These are phyloP conservation scores for Elaeis guineensis DNA, from an alignment of 176 grass and related monocot genomes.

Conservation along the genomic window DNA sequence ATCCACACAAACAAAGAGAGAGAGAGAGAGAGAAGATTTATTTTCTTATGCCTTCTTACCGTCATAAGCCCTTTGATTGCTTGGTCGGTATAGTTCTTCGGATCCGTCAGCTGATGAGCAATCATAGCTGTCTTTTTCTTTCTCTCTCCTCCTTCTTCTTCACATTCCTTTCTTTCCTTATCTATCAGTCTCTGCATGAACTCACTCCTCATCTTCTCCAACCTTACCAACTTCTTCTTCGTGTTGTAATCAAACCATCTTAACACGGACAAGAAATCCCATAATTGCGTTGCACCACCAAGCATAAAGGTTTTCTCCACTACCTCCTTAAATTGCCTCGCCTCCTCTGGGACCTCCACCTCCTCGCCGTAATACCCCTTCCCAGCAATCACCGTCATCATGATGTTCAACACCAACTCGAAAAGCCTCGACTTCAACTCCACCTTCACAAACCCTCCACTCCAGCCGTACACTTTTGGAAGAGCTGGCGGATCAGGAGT, in stretches of 20 bases:
- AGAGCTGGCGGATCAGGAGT: neutral
- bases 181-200: conserved; percentile 1
- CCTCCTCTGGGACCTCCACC: neutral
- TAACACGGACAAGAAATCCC: neutral
- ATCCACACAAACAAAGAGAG: too few relatives aligned
- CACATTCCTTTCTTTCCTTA: neutral
- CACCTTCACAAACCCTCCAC: neutral
- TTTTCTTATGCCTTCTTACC: neutral
- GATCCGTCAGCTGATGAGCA: neutral
- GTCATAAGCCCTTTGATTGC: neutral
- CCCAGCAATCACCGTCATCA: neutral
- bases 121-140: neutral
- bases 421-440: neutral
- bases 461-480: neutral
- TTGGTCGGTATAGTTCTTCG: neutral
- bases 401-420: neutral
- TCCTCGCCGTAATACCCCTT: neutral
- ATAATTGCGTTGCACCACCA: neutral
- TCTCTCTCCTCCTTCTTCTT: too few relatives aligned
- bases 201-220: neutral
- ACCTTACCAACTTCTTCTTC: neutral
- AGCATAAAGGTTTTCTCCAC: neutral
- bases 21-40: too few relatives aligned
- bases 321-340: neutral
- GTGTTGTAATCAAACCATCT: neutral